Percentiles rank a stretch among this genome's conserved stretches.
These are phyloP conservation scores for Penicillium sp. DNA, from an alignment of 2,329 filamentous ascomycete genomes.

Conservation along the genomic window DNA sequence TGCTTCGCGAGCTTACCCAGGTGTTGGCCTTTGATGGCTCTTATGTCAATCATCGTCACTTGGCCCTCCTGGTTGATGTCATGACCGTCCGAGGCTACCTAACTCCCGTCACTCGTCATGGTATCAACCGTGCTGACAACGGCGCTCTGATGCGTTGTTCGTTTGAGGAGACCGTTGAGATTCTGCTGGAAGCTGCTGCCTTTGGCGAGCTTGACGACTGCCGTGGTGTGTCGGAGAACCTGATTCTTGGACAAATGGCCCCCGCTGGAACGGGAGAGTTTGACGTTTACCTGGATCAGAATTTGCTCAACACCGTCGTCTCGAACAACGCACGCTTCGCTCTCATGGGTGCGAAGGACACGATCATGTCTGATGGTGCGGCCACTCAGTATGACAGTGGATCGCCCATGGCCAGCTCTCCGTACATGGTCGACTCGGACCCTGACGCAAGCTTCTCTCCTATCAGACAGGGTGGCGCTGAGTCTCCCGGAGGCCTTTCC, in stretches of 20 bases:
- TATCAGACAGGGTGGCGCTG: slow-evolving; percentile 69
- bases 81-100: slow-evolving; percentile 96
- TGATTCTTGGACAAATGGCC: slow-evolving; percentile 96
- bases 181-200: slow-evolving; percentile 91
- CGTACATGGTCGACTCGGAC: slow-evolving; percentile 64
- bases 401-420: slow-evolving; percentile 63
- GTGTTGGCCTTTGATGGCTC: slow-evolving; percentile 98
- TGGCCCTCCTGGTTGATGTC: slow-evolving; percentile 91
- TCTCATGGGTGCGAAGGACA: slow-evolving; percentile 75
- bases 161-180: slow-evolving; percentile 98
- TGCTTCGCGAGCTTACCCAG: slow-evolving; percentile 85
- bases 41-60: slow-evolving; percentile 98
- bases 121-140: slow-evolving; percentile 97
- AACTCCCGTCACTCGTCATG: slow-evolving; percentile 95
- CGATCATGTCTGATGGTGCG: slow-evolving; percentile 72
- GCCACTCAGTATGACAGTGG: slow-evolving; percentile 88
- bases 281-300: slow-evolving; percentile 87
- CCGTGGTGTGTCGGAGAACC: slow-evolving; percentile 96
- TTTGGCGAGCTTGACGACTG: slow-evolving; percentile 97
- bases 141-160: slow-evolving; percentile 99
- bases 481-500: slow-evolving; percentile 59
- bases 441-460: slow-evolving; percentile 69
- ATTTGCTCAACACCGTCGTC: slow-evolving; percentile 93
- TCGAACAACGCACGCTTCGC: slow-evolving; percentile 87
- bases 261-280: slow-evolving; percentile 97